Percentiles rank a stretch among this genome's conserved stretches.
phyloP scores from a whole-genome alignment of 2,329 filamentous ascomycete genomes.

The Thielaviopsis punctulata region DNA sequence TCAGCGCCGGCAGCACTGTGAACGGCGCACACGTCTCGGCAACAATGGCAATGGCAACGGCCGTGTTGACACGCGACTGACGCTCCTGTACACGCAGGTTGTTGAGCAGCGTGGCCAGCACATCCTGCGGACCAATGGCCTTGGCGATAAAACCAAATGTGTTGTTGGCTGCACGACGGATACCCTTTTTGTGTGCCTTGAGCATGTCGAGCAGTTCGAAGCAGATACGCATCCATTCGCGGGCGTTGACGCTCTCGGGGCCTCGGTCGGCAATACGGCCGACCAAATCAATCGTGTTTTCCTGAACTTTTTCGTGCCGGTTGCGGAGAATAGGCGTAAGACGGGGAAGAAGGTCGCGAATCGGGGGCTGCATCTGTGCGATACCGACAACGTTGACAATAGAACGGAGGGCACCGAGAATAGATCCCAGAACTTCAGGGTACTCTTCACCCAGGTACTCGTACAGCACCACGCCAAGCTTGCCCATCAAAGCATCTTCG shows the following conservation, averaged over 20 bases:
- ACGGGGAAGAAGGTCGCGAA: constrained; percentile 85
- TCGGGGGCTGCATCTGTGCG: constrained; percentile 93
- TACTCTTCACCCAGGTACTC: constrained; percentile 98
- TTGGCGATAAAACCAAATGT: constrained; percentile 99
- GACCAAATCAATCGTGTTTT: constrained; percentile 96
- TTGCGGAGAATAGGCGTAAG: constrained; percentile 97
- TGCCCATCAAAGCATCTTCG: constrained; percentile 88
- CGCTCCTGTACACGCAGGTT: constrained; percentile 94
- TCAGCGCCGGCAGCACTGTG: constrained; percentile 91
- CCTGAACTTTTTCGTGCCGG: constrained; percentile 96
- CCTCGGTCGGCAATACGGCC: constrained; percentile 95
- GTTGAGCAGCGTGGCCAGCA: constrained; percentile 86
- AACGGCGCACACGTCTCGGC: constrained; percentile 97
- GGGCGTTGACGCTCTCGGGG: constrained; percentile 86
- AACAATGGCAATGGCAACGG: constrained; percentile 94
- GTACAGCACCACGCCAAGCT: constrained; percentile 85
- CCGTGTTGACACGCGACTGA: constrained; percentile 95
- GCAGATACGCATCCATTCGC: constrained; percentile 99
- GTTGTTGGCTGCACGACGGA: constrained; percentile 94
- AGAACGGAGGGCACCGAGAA: constrained; percentile 81
- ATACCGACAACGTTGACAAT: constrained; percentile 98
- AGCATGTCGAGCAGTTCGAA: constrained; percentile 98
- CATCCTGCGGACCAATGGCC: constrained; percentile 94
- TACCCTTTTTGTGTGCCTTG: constrained; percentile 98
- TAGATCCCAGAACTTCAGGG: constrained; percentile 90